These are phyloP conservation scores for Neurospora tetrasperma DNA, from an alignment of 495 filamentous ascomycete species.

Conservation along the genomic window DNA sequence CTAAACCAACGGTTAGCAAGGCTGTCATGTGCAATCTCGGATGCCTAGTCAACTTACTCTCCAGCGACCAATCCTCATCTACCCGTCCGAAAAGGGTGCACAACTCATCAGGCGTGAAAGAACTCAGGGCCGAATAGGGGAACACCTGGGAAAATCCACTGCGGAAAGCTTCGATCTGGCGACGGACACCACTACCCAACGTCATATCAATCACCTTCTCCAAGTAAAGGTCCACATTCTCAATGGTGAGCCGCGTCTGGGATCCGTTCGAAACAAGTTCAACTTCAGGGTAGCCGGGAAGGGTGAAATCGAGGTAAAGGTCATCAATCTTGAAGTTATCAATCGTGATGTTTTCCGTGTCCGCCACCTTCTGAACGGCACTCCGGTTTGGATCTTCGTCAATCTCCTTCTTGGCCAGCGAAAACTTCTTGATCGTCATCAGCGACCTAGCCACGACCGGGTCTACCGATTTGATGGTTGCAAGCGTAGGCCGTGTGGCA, in stretches of 20 bases:
- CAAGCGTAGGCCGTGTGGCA: slow-evolving; percentile 73
- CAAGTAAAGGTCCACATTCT: slow-evolving; percentile 81
- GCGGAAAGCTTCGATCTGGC: slow-evolving; percentile 86
- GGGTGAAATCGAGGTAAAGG: slow-evolving; percentile 82
- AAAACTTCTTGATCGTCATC: slow-evolving; percentile 81
- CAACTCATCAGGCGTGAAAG: slow-evolving; percentile 95
- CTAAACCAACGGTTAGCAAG: slow-evolving; percentile 32
- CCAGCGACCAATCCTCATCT: slow-evolving; percentile 95
- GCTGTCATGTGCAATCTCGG: neutral
- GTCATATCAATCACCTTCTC: slow-evolving; percentile 89
- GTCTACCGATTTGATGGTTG: slow-evolving; percentile 87
- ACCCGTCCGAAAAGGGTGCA: slow-evolving; percentile 90
- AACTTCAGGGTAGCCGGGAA: slow-evolving; percentile 86
- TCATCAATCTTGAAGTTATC: slow-evolving; percentile 75
- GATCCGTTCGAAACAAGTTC: slow-evolving; percentile 70
- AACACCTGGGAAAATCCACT: slow-evolving; percentile 93
- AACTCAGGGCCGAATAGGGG: slow-evolving; percentile 81
- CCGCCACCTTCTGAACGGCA: slow-evolving; percentile 56
- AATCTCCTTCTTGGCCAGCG: slow-evolving; percentile 67
- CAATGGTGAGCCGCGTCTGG: slow-evolving; percentile 66
- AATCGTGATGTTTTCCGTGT: slow-evolving; percentile 55
- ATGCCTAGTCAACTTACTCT: slow-evolving; percentile 54
- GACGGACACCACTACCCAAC: slow-evolving; percentile 72
- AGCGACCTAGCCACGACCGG: slow-evolving; percentile 75
- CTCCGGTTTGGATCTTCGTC: slow-evolving; percentile 56